Percentiles rank a stretch among this genome's conserved stretches.
Evolutionary conservation across 306 rosid genomes (phyloP).

Genomic region (Castanopsis chinensis): DNA sequence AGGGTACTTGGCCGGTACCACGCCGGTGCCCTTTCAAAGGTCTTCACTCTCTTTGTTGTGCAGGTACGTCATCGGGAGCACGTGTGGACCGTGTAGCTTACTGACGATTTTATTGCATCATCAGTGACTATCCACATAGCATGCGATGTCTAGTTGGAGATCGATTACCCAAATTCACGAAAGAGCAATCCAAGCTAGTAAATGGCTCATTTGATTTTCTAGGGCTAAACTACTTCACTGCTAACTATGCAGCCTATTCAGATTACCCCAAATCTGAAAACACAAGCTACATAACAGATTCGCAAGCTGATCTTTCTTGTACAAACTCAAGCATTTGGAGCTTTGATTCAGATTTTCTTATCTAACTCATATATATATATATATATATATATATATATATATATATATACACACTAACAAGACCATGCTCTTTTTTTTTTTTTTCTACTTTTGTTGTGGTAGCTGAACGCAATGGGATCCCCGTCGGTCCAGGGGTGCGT

Average conservation of each 20-base stretch:
- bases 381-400: too few species aligned
- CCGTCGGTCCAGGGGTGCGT: slow-evolving; percentile 30
- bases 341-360: background rate
- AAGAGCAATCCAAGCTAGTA: background rate
- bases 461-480: slow-evolving; percentile 39
- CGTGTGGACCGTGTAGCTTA: too few species aligned
- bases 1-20: too few species aligned
- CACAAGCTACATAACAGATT: slow-evolving; percentile 26
- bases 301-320: slow-evolving; percentile 14
- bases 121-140: slow-evolving; percentile 32
- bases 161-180: slow-evolving; percentile 29
- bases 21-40: too few species aligned
- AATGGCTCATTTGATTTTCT: slow-evolving; percentile 31
- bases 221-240: slow-evolving; percentile 34
- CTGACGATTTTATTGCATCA: too few species aligned
- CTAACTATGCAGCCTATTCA: slow-evolving; percentile 4
- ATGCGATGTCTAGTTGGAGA: slow-evolving; percentile 27
- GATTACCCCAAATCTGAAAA: slow-evolving; percentile 2
- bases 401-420: too few species aligned
- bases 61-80: too few species aligned
- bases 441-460: background rate
- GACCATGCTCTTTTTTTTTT: too few species aligned
- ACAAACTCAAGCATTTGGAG: background rate
- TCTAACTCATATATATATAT: too few species aligned
- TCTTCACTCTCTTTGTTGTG: too few species aligned